Evolutionary conservation across 1,139 yeast genomes (phyloP).

Genomic region (Hyphopichia khmerensis): DNA sequence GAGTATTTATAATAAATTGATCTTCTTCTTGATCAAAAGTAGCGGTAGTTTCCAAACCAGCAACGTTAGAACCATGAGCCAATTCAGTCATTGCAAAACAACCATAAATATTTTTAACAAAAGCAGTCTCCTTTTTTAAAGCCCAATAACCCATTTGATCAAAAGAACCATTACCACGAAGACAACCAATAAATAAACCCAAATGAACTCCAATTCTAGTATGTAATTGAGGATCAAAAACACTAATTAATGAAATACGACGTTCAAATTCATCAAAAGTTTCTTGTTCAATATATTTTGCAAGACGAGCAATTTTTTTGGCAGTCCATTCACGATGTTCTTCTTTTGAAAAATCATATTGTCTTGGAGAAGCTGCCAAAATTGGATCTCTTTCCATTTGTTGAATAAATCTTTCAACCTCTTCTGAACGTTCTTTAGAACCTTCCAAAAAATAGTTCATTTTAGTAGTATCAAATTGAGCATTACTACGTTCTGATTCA

Average conservation of each 20-base stretch:
- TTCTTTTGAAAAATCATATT: conserved; percentile 39
- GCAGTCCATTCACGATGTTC: conserved; percentile 48
- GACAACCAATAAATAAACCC: conserved; percentile 48
- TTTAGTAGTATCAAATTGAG: conserved; percentile 37
- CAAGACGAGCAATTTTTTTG: conserved; percentile 39
- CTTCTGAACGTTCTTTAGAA: conserved; percentile 31
- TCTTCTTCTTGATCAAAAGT: conserved; percentile 66
- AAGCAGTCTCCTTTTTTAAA: conserved; percentile 64
- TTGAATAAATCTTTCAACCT: conserved; percentile 34
- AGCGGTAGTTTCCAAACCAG: conserved; percentile 90
- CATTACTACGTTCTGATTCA: conserved; percentile 32
- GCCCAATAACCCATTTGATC: conserved; percentile 73
- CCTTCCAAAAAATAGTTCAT: conserved; percentile 53
- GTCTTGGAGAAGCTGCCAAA: conserved; percentile 33
- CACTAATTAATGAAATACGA: conserved; percentile 40
- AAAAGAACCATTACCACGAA: conserved; percentile 52
- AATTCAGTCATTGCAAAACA: conserved; percentile 95
- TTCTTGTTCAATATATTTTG: conserved; percentile 46
- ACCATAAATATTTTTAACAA: conserved; percentile 71
- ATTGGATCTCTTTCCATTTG: conserved; percentile 53
- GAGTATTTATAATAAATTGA: conserved; percentile 77
- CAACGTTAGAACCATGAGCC: conserved; percentile 93
- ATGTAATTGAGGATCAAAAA: conserved; percentile 50
- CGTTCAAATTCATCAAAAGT: conserved; percentile 34
- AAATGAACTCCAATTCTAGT: conserved; percentile 52